Conservation (phyloP, 495 filamentous ascomycete genomes). For the Peziza echinospora region DNA sequence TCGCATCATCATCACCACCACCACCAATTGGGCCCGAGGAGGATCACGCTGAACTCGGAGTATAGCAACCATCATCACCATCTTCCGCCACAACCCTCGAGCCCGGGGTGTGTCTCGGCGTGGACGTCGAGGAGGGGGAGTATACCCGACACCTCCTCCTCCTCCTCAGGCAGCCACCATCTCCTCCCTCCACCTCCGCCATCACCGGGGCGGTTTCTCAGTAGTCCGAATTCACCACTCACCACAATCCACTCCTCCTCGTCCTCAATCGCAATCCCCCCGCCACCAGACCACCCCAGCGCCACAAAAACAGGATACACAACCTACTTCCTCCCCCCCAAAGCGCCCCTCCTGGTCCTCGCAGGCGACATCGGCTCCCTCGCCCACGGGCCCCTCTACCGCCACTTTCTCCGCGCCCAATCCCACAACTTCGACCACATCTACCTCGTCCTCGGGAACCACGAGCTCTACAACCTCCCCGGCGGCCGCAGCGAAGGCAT, state of each 20-base stretch:
- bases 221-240: neutral
- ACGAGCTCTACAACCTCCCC: constrained; percentile 33
- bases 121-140: constrained; percentile 25
- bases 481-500: constrained; percentile 20
- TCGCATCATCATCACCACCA: too few relatives aligned
- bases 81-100: too few relatives aligned
- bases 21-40: too few relatives aligned
- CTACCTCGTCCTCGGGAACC: constrained; percentile 35
- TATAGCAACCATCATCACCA: too few relatives aligned
- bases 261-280: too few relatives aligned
- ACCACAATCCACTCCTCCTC: neutral
- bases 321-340: neutral
- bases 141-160: constrained; percentile 28
- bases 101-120: too few relatives aligned
- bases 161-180: too few relatives aligned
- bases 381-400: constrained; percentile 30
- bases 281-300: neutral
- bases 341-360: constrained; percentile 31
- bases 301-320: neutral
- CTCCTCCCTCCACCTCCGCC: constrained; percentile 23
- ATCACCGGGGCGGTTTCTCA: neutral
- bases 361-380: constrained; percentile 38
- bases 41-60: too few relatives aligned
- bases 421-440: constrained; percentile 25
- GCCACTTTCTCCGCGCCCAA: constrained; percentile 28